Percentiles rank a stretch among this genome's conserved stretches.
Conservation (phyloP, 345 rosid species). For the Orychophragmus violaceus region DNA sequence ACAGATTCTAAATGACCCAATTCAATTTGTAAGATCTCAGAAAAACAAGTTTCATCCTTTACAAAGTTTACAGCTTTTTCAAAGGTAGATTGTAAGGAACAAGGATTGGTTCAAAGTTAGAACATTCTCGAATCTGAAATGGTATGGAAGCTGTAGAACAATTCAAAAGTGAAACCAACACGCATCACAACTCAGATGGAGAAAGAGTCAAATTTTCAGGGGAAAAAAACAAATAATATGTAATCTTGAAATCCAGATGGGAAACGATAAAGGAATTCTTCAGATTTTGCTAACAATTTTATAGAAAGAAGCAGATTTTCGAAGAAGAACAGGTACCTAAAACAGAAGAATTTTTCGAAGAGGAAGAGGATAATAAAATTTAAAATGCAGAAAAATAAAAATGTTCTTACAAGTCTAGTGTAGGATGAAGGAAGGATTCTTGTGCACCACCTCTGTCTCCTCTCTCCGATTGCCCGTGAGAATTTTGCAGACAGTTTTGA, state of each 20-base stretch:
- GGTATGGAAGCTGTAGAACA: slow-evolving; percentile 9
- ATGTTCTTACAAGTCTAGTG: slow-evolving; percentile 22
- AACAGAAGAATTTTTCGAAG: too few species aligned
- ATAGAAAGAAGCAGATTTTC: neutral
- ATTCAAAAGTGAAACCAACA: slow-evolving; percentile 27
- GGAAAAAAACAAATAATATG: neutral
- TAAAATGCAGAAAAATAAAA: neutral
- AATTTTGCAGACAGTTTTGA: slow-evolving; percentile 28
- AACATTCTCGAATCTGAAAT: slow-evolving; percentile 15
- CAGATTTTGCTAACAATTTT: neutral
- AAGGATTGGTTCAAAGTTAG: neutral
- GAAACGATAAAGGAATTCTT: neutral
- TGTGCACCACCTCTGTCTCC: slow-evolving; percentile 32
- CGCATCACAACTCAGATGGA: slow-evolving; percentile 9
- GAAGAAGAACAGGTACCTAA: slow-evolving; percentile 6
- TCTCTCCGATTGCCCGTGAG: slow-evolving; percentile 33
- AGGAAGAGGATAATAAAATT: neutral
- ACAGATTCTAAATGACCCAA: slow-evolving; percentile 1
- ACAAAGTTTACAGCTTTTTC: neutral
- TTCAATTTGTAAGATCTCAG: slow-evolving; percentile 48
- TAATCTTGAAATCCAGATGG: neutral
- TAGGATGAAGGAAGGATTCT: slow-evolving; percentile 14
- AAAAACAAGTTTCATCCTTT: neutral
- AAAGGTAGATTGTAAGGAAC: neutral
- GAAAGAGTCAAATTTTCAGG: slow-evolving; percentile 13